Evolutionary conservation across 2,329 filamentous ascomycete species (phyloP), one percentile per base, ranked within the genome.

Genomic region (Nigrograna mackinnonii): DNA sequence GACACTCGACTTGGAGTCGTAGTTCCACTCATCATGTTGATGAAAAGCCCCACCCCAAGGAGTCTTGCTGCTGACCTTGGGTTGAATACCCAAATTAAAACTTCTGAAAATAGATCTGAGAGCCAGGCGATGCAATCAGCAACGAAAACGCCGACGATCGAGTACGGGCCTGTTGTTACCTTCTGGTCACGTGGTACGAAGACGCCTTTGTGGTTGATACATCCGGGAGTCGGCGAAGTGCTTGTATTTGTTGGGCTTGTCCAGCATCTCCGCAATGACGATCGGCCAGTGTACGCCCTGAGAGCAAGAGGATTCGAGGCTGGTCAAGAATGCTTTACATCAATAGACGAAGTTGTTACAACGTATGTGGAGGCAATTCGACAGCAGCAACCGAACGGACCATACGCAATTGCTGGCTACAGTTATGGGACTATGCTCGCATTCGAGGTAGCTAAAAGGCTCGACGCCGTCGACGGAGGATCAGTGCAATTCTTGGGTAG

Each of bases 341-440:
- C 36, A 22, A 61, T 80, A 14, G 39, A 50, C 0, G 75, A 80
- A 33, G 54, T 64, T 0, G 58, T 76, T 2, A 43, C 50, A 1
- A 68, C 57, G 0, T 82, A 80, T 52, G 46, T 60, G 7, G 26
- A 39, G 0, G 67, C 69, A 0, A 71, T 82, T 26, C 66, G 66
- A n/a, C 18, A 41, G 4, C 44, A 43, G 1, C 78, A 82, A 43
- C 76, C 77, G 0, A 12, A 57, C 0, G 77, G 79, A 0, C 78
- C 78, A 0, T 82, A 82, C 47, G 73, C 73, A 0, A 54, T 82
- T 1, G 73, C 73, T 0, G 78, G 79, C 1, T 81, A 80, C 50
- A 74, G 66, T 4, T 79, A 74, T 50, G 78, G 79, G 2, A 49
- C 65, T 0, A 77, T 77, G 55, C 43, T 80, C 0, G 73, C 76